Evolutionary conservation across 805 yeast genomes (phyloP).

Genomic region (Yamadazyma akitaensis): DNA sequence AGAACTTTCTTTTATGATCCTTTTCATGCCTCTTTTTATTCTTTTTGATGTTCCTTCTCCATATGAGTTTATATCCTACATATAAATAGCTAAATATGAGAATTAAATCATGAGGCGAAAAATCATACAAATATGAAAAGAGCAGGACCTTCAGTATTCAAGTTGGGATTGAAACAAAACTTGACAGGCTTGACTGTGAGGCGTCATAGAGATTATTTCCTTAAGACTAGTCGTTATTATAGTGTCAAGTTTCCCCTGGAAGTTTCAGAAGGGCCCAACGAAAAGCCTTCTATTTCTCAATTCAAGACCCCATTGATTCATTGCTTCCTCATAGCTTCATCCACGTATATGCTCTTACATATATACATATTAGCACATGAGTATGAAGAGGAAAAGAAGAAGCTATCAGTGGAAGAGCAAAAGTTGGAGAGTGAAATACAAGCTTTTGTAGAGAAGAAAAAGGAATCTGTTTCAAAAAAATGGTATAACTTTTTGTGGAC

Average conservation of each 20-base stretch:
- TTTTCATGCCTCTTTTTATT: no score
- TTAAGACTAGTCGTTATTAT: neutral
- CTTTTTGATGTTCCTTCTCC: neutral
- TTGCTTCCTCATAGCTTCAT: conserved; percentile 37
- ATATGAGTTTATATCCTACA: neutral
- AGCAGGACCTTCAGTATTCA: neutral
- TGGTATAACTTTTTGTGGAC: conserved; percentile 18
- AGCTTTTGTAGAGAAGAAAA: conserved; percentile 25
- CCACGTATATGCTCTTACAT: conserved; percentile 35
- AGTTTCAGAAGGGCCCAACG: neutral
- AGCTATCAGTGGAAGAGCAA: conserved; percentile 16
- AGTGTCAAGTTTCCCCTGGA: conserved; percentile 7
- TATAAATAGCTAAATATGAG: neutral
- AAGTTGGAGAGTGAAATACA: conserved; percentile 25
- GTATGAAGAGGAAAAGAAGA: conserved; percentile 22
- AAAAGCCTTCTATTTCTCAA: conserved; percentile 32
- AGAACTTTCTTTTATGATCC: no score
- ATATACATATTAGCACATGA: conserved; percentile 31
- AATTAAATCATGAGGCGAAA: neutral
- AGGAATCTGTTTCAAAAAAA: conserved; percentile 17
- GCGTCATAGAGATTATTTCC: neutral
- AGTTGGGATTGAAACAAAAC: neutral
- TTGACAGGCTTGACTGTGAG: neutral
- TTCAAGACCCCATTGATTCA: conserved; percentile 37
- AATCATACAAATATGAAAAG: no score